Evolutionary conservation across 2,329 filamentous ascomycete species (phyloP).

Genomic region (Colletotrichum viniferum): DNA sequence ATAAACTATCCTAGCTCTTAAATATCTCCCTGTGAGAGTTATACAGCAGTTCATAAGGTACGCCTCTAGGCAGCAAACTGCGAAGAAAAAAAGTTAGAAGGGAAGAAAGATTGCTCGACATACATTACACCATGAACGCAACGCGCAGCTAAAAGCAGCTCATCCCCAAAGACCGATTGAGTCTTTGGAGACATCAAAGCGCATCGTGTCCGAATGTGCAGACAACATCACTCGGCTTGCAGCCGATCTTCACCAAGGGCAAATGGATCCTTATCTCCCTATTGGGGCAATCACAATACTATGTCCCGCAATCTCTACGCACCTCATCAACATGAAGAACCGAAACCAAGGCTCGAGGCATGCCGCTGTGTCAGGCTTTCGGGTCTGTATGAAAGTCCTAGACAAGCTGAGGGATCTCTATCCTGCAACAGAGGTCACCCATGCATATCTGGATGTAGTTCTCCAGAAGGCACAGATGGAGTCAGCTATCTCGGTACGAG

Average conservation of each 20-base stretch:
- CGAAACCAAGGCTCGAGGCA: neutral
- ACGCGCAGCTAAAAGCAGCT: neutral
- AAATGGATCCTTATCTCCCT: neutral
- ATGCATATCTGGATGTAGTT: neutral
- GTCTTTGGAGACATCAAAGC: neutral
- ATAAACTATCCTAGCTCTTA: too few relatives aligned
- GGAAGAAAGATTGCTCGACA: too few relatives aligned
- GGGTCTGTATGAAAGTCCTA: neutral
- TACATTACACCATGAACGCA: neutral
- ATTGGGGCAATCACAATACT: neutral
- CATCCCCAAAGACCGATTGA: neutral
- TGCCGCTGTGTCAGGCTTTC: neutral
- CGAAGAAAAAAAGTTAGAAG: too few relatives aligned
- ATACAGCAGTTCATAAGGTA: too few relatives aligned
- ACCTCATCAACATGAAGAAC: neutral
- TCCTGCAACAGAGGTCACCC: neutral
- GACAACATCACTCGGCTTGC: neutral
- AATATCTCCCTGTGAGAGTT: too few relatives aligned
- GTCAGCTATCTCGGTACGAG: neutral
- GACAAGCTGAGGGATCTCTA: neutral
- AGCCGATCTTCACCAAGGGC: neutral
- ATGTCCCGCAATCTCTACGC: neutral
- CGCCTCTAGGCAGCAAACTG: too few relatives aligned
- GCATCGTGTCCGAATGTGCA: neutral
- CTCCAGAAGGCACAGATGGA: neutral